phyloP scores from a whole-genome alignment of 2,329 filamentous ascomycete genomes.

The Colletotrichum tofieldiae region DNA sequence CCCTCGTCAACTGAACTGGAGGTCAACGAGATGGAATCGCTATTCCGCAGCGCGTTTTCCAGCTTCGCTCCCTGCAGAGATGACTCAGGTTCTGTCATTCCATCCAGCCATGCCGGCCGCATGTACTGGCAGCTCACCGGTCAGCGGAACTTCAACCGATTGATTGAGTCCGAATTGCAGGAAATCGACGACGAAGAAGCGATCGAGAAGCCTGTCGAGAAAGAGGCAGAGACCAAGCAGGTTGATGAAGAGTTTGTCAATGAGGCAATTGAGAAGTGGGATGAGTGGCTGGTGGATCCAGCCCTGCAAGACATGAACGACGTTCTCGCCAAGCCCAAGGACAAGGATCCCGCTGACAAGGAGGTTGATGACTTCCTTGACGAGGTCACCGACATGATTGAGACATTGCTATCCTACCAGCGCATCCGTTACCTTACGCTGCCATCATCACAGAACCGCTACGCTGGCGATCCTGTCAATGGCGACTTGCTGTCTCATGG shows the following conservation, averaged over 20 bases:
- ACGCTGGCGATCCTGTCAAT: slow-evolving; percentile 73
- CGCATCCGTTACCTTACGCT: slow-evolving; percentile 82
- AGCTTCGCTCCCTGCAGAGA: slow-evolving; percentile 85
- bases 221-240: slow-evolving; percentile 47
- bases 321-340: slow-evolving; percentile 64
- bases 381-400: slow-evolving; percentile 82
- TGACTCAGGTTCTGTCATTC: slow-evolving; percentile 79
- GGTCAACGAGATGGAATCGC: slow-evolving; percentile 78
- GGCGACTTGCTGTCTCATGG: slow-evolving; percentile 79
- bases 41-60: slow-evolving; percentile 84
- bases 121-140: slow-evolving; percentile 85
- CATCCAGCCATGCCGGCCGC: slow-evolving; percentile 76
- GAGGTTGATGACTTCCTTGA: slow-evolving; percentile 65
- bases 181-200: slow-evolving; percentile 58
- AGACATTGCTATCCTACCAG: slow-evolving; percentile 84
- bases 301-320: slow-evolving; percentile 62
- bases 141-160: slow-evolving; percentile 75
- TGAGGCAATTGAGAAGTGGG: slow-evolving; percentile 72
- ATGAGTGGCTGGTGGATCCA: slow-evolving; percentile 71
- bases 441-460: slow-evolving; percentile 74
- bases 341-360: slow-evolving; percentile 34
- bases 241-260: slow-evolving; percentile 68
- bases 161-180: slow-evolving; percentile 69
- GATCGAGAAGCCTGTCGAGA: slow-evolving; percentile 50
- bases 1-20: slow-evolving; percentile 70